Conservation (phyloP, 805 yeast genomes). For the Dipodascus geniculatus region DNA sequence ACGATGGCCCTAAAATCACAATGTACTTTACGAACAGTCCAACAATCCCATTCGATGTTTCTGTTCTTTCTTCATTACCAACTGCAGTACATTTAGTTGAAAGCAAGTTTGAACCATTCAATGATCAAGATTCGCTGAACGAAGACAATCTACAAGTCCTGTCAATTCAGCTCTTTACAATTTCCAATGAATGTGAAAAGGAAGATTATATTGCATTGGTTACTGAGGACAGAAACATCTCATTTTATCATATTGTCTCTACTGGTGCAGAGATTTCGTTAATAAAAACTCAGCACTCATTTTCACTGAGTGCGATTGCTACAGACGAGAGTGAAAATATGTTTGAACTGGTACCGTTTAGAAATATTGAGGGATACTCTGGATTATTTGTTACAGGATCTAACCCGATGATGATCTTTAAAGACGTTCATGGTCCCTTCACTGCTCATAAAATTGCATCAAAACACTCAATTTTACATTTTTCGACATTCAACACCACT, state of each 20-base stretch:
- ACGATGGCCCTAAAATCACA: not conserved
- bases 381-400: constrained; percentile 64
- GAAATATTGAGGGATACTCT: constrained; percentile 44
- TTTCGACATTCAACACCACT: constrained; percentile 40
- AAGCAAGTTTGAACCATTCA: not conserved
- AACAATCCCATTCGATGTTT: not conserved
- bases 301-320: constrained; percentile 25
- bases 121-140: not conserved
- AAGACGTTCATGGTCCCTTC: constrained; percentile 51
- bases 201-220: constrained; percentile 59
- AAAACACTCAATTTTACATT: constrained; percentile 30
- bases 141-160: constrained; percentile 1
- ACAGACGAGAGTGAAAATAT: constrained; percentile 8
- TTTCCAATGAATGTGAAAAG: constrained; percentile 46
- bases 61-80: not conserved
- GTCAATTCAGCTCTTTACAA: constrained; percentile 28
- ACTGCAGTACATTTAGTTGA: constrained; percentile 11
- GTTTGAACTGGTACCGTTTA: constrained; percentile 55
- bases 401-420: constrained; percentile 57
- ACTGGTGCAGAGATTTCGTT: constrained; percentile 39
- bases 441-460: constrained; percentile 56
- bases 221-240: constrained; percentile 73
- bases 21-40: not conserved
- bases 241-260: constrained; percentile 47
- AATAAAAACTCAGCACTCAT: constrained; percentile 35